Base-by-base conservation (phyloP, 352 stramenopile species). In the Aphanomyces invadans region DNA sequence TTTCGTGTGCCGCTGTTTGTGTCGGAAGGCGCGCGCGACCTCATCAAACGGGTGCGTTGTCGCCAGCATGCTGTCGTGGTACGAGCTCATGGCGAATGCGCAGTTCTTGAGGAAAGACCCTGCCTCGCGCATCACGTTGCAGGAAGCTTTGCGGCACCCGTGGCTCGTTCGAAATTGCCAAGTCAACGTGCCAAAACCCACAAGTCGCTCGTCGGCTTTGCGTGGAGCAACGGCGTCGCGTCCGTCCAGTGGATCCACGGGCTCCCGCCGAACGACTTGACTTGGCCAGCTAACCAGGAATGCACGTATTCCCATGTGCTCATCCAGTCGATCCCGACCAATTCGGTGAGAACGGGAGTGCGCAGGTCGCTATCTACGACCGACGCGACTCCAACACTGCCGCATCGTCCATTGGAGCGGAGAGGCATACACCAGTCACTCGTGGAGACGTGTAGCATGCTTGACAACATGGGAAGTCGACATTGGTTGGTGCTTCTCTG, bases 51-150 rank as follows among this genome's bases (percentile, higher is more conserved):
- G 65, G 84, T 90, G 74, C 44, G 74, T 46, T 33, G 38, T 33
- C 10, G 38, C 21, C 10, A 45, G 9, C 10, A 5, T 64, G 11
- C 56, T 33, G 9, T 23, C 4, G 54, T 48, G 4, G 12, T 10
- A 49, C 42, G 17, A 21, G 23, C 23, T 28, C 32, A 17, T 67
- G 29, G 23, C 65, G 29, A 7, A 3, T 48, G 54, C 23, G 42
- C 59, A 93, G 82, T 89, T 93, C 53, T 71, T 93, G 7, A 80
- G 86, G 53, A 93, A 91, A 48, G 70, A 81, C 0, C 84, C 84
- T 2, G 59, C 79, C 39, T 72, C 77, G 32, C 84, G 84, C 29
- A 68, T 87, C 17, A 80, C 78, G 2, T 71, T 93, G 25, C 73
- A 78, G 52, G 74, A 88, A 55, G 90, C 90, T 66, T 86, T 90